Base-by-base conservation (phyloP, 2,329 filamentous ascomycete genomes). In the Xylaria sp. region DNA sequence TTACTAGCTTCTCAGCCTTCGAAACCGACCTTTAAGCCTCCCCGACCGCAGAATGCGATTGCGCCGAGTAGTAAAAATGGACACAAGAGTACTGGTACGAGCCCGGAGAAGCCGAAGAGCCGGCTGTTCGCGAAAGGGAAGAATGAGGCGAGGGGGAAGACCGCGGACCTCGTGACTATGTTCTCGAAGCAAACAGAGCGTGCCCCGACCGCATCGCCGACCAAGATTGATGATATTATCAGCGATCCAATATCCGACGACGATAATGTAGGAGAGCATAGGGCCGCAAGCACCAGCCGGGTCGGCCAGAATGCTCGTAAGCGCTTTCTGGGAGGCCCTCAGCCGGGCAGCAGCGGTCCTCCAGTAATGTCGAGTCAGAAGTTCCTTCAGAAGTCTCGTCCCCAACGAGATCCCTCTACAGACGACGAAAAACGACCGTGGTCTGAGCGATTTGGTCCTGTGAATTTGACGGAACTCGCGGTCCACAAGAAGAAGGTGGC, bases 401-500 rank as follows among this genome's bases (percentile, higher is more conserved):
- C 66, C 2, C 59, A 66, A 18, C 66, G 62, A 11, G 64, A 64
- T 16, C 47, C 66, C 7, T 59, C 61, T 2, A 39, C 65, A 6
- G 75, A 78, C 44, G 78, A 83, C 34, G 87, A 91, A 61, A 73
- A 78, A 44, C 82, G 88, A 48, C 92, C 93, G 2, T 97, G 93
- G 93, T 89, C 89, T 16, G 92, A 97, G 63, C 85, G 87, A 62
- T 97, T 91, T 71, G 87, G 84, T 2, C 93, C 93, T 0, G 66
- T 71, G 2, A 88, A 83, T 62, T 71, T 97, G 11, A 86, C 92
- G 16, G 93, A 97, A 73, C 77, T 99, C 42, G 93, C 89, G 0
- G 93, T 99, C 17, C 92, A 99, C 72, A 97, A 95, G 76, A 94
- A 85, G 65, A 99, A 99, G 71, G 90, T 97, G 5, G 75, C 84